Percentiles rank a stretch among this genome's conserved stretches.
Conservation (phyloP, 2,329 filamentous ascomycete species). For the Penicillium corylophilum region DNA sequence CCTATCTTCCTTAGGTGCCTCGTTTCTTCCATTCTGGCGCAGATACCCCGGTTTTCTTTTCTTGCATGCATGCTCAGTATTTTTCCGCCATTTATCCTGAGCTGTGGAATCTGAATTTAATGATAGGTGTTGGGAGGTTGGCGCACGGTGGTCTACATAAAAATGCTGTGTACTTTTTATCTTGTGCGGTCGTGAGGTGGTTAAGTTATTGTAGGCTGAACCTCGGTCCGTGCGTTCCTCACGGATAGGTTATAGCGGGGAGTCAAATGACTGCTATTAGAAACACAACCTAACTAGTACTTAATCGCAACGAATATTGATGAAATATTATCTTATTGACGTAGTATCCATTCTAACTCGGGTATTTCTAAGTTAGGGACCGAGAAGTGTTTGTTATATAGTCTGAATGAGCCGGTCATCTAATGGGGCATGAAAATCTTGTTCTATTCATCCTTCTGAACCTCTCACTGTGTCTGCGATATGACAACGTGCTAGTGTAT, state of each 20-base stretch:
- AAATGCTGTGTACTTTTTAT: background rate
- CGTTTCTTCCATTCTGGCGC: constrained; percentile 4
- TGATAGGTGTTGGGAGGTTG: background rate
- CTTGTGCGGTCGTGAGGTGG: background rate
- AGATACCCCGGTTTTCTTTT: constrained; percentile 19
- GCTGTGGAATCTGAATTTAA: background rate
- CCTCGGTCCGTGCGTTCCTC: background rate
- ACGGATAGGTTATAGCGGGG: background rate
- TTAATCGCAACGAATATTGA: background rate
- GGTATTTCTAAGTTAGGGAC: too few relatives aligned
- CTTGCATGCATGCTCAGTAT: background rate
- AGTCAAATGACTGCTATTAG: background rate
- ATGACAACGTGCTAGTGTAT: too few relatives aligned
- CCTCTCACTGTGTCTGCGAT: too few relatives aligned
- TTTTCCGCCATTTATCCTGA: background rate
- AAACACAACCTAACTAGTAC: background rate
- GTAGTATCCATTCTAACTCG: too few relatives aligned
- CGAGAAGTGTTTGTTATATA: too few relatives aligned
- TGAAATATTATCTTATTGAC: background rate
- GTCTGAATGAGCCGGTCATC: too few relatives aligned
- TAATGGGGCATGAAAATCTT: too few relatives aligned
- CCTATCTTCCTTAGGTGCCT: constrained; percentile 54
- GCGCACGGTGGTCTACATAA: background rate
- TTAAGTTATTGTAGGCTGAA: background rate
- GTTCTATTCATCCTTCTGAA: too few relatives aligned